Percentiles rank a stretch among this genome's conserved stretches.
Conservation (phyloP, 2,329 filamentous ascomycete genomes). For the Fusarium coicis region DNA sequence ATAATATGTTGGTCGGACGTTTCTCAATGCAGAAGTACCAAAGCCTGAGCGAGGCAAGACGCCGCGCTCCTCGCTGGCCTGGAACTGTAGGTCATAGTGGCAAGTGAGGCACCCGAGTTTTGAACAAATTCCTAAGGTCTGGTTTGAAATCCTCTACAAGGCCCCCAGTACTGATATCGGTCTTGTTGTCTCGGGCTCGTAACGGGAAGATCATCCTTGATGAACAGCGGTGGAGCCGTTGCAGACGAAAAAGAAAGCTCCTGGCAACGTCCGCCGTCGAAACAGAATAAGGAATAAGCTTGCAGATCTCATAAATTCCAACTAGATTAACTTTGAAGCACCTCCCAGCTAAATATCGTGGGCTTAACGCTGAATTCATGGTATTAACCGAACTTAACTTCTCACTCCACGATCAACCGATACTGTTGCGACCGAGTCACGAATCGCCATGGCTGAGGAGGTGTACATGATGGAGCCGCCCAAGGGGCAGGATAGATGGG, state of each 20-base stretch:
- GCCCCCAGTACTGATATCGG: background rate
- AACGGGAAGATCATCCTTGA: conserved; percentile 7
- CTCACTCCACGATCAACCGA: background rate
- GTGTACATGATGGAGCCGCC: conserved; percentile 39
- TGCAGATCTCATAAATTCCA: conserved; percentile 20
- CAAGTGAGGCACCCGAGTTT: background rate
- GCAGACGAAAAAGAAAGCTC: conserved; percentile 3
- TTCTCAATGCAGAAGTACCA: background rate
- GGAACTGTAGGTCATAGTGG: background rate
- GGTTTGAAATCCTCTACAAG: background rate
- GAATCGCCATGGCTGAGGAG: conserved; percentile 10
- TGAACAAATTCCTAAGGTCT: no score
- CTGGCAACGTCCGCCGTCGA: background rate
- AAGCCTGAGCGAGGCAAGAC: fast-evolving
- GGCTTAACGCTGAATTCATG: background rate
- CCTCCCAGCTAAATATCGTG: background rate
- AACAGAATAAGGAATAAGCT: background rate
- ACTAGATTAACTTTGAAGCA: background rate
- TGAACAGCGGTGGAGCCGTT: conserved; percentile 8
- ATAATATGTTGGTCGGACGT: background rate
- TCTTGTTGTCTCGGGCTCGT: background rate
- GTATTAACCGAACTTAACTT: no score
- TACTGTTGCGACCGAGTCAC: background rate
- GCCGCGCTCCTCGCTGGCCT: background rate
- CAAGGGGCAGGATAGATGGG: conserved; percentile 27